A percentile compares a stretch with the other conserved stretches of the same genome.
phyloP scores from a whole-genome alignment of 345 rosid genomes.

The Acer saccharum region DNA sequence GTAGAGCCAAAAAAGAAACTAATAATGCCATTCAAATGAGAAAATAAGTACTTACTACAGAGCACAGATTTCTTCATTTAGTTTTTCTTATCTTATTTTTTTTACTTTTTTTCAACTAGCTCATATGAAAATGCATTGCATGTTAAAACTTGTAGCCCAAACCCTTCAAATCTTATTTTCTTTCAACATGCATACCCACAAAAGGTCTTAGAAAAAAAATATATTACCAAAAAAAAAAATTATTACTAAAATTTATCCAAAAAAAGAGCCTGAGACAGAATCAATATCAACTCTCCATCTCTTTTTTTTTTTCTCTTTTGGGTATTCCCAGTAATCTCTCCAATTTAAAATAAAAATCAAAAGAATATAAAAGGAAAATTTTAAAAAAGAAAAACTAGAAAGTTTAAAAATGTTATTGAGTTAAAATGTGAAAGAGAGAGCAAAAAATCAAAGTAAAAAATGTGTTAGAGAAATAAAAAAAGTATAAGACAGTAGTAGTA shows the following conservation, averaged over 20 bases:
- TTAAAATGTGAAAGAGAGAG: background rate
- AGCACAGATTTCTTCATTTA: background rate
- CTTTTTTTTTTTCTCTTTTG: no score
- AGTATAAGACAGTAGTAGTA: constrained; percentile 18
- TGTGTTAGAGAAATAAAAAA: background rate
- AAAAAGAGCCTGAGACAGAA: background rate
- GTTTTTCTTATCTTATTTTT: no score
- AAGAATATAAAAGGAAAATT: no score
- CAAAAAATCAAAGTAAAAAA: background rate
- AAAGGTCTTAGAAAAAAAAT: background rate
- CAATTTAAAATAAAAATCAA: no score
- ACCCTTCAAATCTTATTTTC: background rate
- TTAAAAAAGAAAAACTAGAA: background rate
- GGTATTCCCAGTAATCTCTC: background rate
- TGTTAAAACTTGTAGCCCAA: background rate
- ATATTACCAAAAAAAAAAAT: background rate
- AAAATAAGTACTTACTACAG: background rate
- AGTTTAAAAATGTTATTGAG: no score
- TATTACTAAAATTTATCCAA: background rate
- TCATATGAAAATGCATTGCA: constrained; percentile 1
- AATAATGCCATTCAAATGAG: background rate
- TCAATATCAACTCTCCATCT: background rate
- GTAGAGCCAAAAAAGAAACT: background rate
- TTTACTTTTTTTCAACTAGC: background rate
- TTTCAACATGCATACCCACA: background rate